Evolutionary conservation across 2,329 filamentous ascomycete genomes (phyloP), one percentile per base, ranked within the genome.

Genomic region (Trichoderma hamatum): DNA sequence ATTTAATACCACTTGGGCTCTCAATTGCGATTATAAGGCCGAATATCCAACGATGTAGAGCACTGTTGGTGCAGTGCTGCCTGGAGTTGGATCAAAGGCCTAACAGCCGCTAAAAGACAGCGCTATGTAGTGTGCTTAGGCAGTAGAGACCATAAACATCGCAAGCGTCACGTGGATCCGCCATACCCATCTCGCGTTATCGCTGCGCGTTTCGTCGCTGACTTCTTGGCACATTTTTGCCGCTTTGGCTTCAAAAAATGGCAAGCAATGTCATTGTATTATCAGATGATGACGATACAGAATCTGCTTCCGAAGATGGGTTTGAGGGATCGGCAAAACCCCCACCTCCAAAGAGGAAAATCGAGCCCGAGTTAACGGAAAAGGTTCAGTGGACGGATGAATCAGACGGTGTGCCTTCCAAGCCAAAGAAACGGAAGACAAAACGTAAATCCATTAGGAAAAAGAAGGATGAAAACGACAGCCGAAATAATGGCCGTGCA

Each of bases 311-410:
- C 1, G 74, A 72, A 14, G 60, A 72, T 11, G 70, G 69, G 4
- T 34, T 52, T 24, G 49, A 63, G 19, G 58, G 61, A 24, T 21
- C 39, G 14, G 67, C 69, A 19, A 55, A 36, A 3, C 72, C 69
- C n/a, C 70, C 51, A 19, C 64, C 68, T 0, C 72, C 65, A 14
- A 84, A 83, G 72, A 77, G 81, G 26, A 84, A 83, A 72, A 72
- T 76, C 3, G 75, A 78, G 3, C 55, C 73, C 11, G 75, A 79
- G 7, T 73, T 80, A 34, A 78, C 78, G 19, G 82, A 83, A 68
- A 85, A 84, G 72, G 80, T 84, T 1, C 75, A 80, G n/a, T 87
- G 84, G 84, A 86, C 84, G 3, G 88, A 89, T 68, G 87, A 90
- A 43, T 88, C 88, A 1, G 85, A 87, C 30, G 83, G 84, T 26